phyloP scores from a whole-genome alignment of 768 basidiomycete genomes.

The Mycena metata region DNA sequence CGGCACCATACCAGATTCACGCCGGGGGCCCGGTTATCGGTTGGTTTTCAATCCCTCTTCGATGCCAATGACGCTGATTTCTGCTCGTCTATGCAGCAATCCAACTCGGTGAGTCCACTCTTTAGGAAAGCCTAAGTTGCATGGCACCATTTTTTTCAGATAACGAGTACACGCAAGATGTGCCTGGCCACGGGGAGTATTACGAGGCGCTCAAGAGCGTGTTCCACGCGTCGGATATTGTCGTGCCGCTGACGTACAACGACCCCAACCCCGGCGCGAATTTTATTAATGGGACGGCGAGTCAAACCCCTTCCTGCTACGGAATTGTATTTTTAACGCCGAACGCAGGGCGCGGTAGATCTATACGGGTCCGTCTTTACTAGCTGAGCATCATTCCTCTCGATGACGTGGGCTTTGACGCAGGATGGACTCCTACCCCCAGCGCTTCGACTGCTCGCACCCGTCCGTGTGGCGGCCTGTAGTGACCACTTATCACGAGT shows the following conservation, averaged over 20 bases:
- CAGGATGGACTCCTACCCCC: slow-evolving; percentile 79
- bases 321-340: background rate
- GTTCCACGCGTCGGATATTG: slow-evolving; percentile 68
- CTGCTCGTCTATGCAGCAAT: slow-evolving; percentile 10
- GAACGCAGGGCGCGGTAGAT: slow-evolving; percentile 74
- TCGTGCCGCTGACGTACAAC: slow-evolving; percentile 83
- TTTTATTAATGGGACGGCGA: slow-evolving; percentile 80
- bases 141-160: slow-evolving; percentile 59
- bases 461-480: slow-evolving; percentile 77
- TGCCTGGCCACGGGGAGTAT: slow-evolving; percentile 63
- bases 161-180: slow-evolving; percentile 78
- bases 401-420: background rate
- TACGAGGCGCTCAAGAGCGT: slow-evolving; percentile 72
- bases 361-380: slow-evolving; percentile 69
- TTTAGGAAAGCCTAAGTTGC: background rate
- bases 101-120: slow-evolving; percentile 23
- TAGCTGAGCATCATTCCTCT: background rate
- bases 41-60: slow-evolving; percentile 59
- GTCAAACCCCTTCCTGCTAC: slow-evolving; percentile 32
- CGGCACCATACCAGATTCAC: slow-evolving; percentile 75
- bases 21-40: slow-evolving; percentile 84
- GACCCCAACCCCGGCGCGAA: slow-evolving; percentile 71
- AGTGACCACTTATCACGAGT: slow-evolving; percentile 72
- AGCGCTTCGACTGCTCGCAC: slow-evolving; percentile 85
- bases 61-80: background rate